Percentiles rank a stretch among this genome's conserved stretches.
phyloP scores from a whole-genome alignment of 164 flowering plant species.

The Chimonanthus praecox region DNA sequence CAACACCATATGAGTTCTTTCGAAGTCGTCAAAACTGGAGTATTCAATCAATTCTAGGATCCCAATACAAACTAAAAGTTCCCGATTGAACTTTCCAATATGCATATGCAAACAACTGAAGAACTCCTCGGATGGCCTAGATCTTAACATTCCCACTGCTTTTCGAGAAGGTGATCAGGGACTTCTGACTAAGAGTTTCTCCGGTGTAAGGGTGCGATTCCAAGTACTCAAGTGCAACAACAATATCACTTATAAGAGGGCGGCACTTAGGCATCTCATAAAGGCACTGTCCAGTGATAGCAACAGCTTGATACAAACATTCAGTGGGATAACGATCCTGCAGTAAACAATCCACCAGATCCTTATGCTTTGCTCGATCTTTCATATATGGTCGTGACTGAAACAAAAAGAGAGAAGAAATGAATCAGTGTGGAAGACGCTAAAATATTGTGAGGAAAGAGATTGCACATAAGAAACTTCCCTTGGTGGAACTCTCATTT shows the following conservation, averaged over 20 bases:
- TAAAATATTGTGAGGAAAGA: neutral
- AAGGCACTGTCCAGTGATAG: constrained; percentile 81
- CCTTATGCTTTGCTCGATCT: constrained; percentile 52
- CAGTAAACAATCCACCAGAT: constrained; percentile 62
- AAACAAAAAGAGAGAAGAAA: constrained; percentile 7
- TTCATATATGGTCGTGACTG: constrained; percentile 71
- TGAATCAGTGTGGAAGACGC: neutral
- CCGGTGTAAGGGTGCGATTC: constrained; percentile 44
- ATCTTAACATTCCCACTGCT: neutral
- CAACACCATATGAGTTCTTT: neutral
- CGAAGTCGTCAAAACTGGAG: neutral
- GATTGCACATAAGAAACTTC: neutral
- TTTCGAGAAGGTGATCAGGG: constrained; percentile 12
- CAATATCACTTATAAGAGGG: constrained; percentile 67
- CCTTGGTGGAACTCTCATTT: neutral
- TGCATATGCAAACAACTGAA: neutral
- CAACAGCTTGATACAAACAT: constrained; percentile 60
- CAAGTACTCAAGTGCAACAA: constrained; percentile 78
- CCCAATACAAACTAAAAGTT: neutral
- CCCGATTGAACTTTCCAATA: neutral
- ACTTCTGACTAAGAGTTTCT: constrained; percentile 12
- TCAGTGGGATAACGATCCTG: constrained; percentile 57
- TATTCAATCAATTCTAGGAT: neutral
- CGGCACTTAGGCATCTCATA: constrained; percentile 70
- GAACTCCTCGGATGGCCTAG: neutral